Evolutionary conservation across 208 protist species (phyloP).

Genomic region (Jaenimonas drosophilae): DNA sequence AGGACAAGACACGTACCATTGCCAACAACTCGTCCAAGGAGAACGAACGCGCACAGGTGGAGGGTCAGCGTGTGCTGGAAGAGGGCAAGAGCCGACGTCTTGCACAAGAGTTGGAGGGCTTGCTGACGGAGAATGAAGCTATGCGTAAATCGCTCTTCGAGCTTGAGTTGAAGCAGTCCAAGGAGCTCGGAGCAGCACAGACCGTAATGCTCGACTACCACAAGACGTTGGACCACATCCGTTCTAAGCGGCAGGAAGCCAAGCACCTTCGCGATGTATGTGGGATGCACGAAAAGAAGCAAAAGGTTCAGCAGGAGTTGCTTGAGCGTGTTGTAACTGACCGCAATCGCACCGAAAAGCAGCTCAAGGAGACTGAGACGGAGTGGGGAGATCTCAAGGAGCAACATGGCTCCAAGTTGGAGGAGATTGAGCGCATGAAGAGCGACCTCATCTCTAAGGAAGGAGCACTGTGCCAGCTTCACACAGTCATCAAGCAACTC

Average conservation of each 20-base stretch:
- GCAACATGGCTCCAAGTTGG: slow-evolving; percentile 91
- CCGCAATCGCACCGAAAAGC: slow-evolving; percentile 95
- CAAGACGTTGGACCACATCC: slow-evolving; percentile 91
- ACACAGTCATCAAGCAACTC: slow-evolving; percentile 61
- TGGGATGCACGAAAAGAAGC: slow-evolving; percentile 85
- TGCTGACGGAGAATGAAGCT: slow-evolving; percentile 84
- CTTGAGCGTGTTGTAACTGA: slow-evolving; percentile 95
- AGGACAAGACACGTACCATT: slow-evolving; percentile 50
- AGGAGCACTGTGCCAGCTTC: slow-evolving; percentile 73
- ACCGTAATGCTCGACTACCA: slow-evolving; percentile 74
- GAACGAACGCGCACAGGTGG: slow-evolving; percentile 26
- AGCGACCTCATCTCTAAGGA: slow-evolving; percentile 96
- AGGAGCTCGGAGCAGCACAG: slow-evolving; percentile 69
- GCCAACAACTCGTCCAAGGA: slow-evolving; percentile 62
- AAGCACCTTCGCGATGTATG: slow-evolving; percentile 88
- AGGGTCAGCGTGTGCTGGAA: slow-evolving; percentile 73
- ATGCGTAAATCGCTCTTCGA: slow-evolving; percentile 87
- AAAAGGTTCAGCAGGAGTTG: slow-evolving; percentile 94
- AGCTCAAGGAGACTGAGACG: slow-evolving; percentile 92
- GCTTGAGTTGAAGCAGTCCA: slow-evolving; percentile 87
- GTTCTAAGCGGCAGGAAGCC: slow-evolving; percentile 65
- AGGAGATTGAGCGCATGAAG: slow-evolving; percentile 90
- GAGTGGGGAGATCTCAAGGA: slow-evolving; percentile 91
- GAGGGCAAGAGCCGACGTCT: slow-evolving; percentile 87
- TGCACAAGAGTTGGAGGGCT: slow-evolving; percentile 76